phyloP scores from a whole-genome alignment of 1,139 yeast genomes.

The Wickerhamomyces sp. region DNA sequence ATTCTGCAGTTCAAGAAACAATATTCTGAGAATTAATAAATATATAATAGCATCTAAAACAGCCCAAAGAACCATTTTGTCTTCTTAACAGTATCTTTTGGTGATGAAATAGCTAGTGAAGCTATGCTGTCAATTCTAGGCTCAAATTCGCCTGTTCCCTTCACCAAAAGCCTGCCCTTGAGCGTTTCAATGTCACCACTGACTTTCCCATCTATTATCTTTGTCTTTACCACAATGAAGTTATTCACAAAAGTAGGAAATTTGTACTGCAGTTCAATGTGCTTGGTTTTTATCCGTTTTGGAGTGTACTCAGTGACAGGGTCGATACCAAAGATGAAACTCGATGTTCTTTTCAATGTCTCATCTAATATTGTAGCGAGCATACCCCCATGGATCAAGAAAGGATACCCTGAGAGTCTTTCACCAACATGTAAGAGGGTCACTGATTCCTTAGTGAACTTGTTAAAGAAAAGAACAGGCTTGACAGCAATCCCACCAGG shows the following conservation, averaged over 20 bases:
- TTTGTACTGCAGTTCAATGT: conserved; percentile 54
- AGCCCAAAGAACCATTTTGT: neutral
- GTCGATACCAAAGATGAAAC: conserved; percentile 29
- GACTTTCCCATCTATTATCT: conserved; percentile 34
- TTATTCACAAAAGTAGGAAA: conserved; percentile 79
- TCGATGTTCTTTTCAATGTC: conserved; percentile 56
- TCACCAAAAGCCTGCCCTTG: conserved; percentile 38
- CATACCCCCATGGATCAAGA: conserved; percentile 86
- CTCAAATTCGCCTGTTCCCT: conserved; percentile 35
- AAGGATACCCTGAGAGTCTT: conserved; percentile 80
- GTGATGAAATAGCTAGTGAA: too few species aligned
- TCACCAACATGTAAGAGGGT: conserved; percentile 77
- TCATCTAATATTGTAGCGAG: conserved; percentile 81
- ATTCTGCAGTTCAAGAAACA: too few species aligned
- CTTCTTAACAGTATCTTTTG: neutral
- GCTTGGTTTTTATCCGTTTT: conserved; percentile 32
- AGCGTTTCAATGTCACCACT: conserved; percentile 38
- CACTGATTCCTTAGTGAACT: conserved; percentile 53
- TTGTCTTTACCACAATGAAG: conserved; percentile 59
- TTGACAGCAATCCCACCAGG: conserved; percentile 80
- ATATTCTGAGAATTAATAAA: too few species aligned
- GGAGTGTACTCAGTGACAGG: conserved; percentile 31
- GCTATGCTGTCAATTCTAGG: conserved; percentile 1
- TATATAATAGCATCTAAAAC: neutral
- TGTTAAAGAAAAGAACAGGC: conserved; percentile 66